Evolutionary conservation across 345 rosid species (phyloP).

Genomic region (Hypericum perforatum): DNA sequence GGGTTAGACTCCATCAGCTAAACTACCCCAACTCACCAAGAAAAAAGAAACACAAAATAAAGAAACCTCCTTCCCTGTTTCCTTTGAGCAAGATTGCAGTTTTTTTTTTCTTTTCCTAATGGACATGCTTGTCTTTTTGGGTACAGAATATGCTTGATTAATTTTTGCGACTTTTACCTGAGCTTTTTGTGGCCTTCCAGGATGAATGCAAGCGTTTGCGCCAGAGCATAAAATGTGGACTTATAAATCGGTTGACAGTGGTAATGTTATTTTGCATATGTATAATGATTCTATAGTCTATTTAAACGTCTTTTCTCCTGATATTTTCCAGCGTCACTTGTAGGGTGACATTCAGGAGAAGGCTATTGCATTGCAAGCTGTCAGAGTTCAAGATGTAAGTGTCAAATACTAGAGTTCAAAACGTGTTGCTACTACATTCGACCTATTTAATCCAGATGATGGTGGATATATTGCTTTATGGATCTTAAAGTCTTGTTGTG

Average conservation of each 20-base stretch:
- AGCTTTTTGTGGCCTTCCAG: slow-evolving; percentile 30
- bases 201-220: slow-evolving; percentile 98
- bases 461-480: neutral
- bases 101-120: no score
- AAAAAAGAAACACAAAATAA: no score
- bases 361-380: slow-evolving; percentile 81
- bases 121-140: neutral
- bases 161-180: neutral
- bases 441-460: neutral
- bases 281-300: neutral
- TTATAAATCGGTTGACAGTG: slow-evolving; percentile 80
- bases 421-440: neutral
- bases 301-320: slow-evolving; percentile 8
- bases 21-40: no score
- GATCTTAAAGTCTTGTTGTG: no score
- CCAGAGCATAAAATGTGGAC: slow-evolving; percentile 96
- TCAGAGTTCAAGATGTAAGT: slow-evolving; percentile 91
- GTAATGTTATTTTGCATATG: slow-evolving; percentile 28
- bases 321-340: slow-evolving; percentile 15
- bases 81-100: neutral
- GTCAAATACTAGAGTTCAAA: neutral
- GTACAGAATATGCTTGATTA: neutral
- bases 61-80: neutral
- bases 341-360: slow-evolving; percentile 94
- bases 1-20: no score